phyloP scores from a whole-genome alignment of 2,329 filamentous ascomycete species.

The Xylariaceae sp. region DNA sequence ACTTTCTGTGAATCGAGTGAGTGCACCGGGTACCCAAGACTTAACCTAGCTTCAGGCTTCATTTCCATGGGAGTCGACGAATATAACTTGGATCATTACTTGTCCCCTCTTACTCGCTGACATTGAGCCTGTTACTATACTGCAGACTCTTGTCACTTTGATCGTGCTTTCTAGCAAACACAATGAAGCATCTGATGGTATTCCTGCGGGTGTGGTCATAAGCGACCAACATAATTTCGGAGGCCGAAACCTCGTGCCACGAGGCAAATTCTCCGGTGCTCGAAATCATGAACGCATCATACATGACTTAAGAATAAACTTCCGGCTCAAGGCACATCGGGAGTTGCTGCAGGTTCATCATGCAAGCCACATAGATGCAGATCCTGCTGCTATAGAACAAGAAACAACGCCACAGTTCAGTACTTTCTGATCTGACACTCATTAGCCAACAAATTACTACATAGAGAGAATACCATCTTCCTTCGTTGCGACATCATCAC shows the following conservation, averaged over 20 bases:
- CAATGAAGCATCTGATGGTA: not conserved
- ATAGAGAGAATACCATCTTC: no score
- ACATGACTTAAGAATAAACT: not conserved
- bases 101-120: no score
- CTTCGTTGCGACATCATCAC: no score
- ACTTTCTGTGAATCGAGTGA: no score
- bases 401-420: conserved; percentile 1
- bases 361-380: conserved; percentile 8
- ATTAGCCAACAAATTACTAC: no score
- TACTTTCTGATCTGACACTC: not conserved
- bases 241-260: conserved; percentile 13
- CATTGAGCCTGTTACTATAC: no score
- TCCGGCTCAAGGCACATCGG: not conserved
- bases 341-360: conserved; percentile 11
- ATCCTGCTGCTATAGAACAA: not conserved
- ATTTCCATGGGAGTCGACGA: no score
- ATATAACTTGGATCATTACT: no score
- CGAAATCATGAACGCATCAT: not conserved
- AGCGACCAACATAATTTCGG: not conserved
- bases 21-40: no score
- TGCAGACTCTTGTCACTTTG: no score
- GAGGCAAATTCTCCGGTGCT: conserved; percentile 15
- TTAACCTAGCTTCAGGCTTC: no score
- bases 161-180: no score
- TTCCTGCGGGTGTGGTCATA: conserved; percentile 3